These are phyloP conservation scores for Phytophthora sp. DNA, from an alignment of 352 stramenopile species.

Conservation along the genomic window DNA sequence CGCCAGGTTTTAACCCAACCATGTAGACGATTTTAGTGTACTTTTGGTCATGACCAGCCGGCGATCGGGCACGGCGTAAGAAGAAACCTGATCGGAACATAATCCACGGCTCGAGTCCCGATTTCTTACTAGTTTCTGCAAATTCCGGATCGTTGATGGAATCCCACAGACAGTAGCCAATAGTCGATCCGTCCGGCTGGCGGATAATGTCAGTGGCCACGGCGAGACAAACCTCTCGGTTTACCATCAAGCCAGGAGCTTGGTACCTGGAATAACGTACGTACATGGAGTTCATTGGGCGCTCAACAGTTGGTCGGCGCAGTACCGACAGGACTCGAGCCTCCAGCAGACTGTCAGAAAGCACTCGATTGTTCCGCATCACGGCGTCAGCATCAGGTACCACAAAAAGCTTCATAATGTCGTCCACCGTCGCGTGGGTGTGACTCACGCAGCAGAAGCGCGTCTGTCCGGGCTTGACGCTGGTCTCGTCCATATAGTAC, in stretches of 20 bases:
- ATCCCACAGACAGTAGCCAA: slow-evolving; percentile 72
- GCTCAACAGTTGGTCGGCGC: slow-evolving; percentile 35
- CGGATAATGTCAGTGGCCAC: slow-evolving; percentile 45
- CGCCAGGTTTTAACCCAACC: slow-evolving; percentile 48
- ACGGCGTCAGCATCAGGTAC: slow-evolving; percentile 45
- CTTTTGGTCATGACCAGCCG: slow-evolving; percentile 5
- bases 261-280: slow-evolving; percentile 45
- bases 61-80: slow-evolving; percentile 32
- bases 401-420: slow-evolving; percentile 61
- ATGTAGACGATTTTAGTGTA: slow-evolving; percentile 72
- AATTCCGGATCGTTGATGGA: slow-evolving; percentile 53
- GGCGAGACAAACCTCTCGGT: slow-evolving; percentile 44
- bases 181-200: slow-evolving; percentile 47
- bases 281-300: slow-evolving; percentile 48
- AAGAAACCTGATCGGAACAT: slow-evolving; percentile 69
- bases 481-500: slow-evolving; percentile 59
- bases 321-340: slow-evolving; percentile 51
- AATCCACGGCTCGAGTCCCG: slow-evolving; percentile 26
- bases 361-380: slow-evolving; percentile 48
- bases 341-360: slow-evolving; percentile 58
- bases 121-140: slow-evolving; percentile 13
- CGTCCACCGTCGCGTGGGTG: slow-evolving; percentile 40
- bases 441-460: slow-evolving; percentile 66
- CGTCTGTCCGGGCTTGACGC: slow-evolving; percentile 44
- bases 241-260: slow-evolving; percentile 41